phyloP scores from a whole-genome alignment of 2,329 filamentous ascomycete species.

The Cadophora luteo-olivacea region DNA sequence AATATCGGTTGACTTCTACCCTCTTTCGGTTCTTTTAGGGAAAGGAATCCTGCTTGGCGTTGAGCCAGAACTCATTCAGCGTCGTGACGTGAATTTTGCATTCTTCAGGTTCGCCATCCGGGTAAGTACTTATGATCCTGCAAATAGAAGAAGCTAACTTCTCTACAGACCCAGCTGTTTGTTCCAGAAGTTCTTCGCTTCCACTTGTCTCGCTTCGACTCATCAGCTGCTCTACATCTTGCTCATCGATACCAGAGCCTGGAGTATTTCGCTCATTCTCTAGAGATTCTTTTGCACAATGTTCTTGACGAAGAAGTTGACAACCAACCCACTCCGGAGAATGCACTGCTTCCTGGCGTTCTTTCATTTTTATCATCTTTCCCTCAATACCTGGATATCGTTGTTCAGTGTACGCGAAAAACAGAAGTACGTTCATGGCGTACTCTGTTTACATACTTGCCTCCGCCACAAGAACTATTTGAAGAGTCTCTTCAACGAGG shows the following conservation, averaged over 20 bases:
- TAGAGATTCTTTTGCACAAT: slow-evolving; percentile 91
- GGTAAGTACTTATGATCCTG: slow-evolving; percentile 57
- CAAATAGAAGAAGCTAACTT: slow-evolving; percentile 25
- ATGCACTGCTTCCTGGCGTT: slow-evolving; percentile 68
- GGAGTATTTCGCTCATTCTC: slow-evolving; percentile 89
- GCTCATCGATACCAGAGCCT: slow-evolving; percentile 86
- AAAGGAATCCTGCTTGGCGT: slow-evolving; percentile 92
- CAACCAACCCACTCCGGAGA: slow-evolving; percentile 65
- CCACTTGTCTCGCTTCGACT: slow-evolving; percentile 77
- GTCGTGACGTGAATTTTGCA: slow-evolving; percentile 89
- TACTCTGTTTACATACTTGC: slow-evolving; percentile 89
- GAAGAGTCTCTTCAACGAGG: slow-evolving; percentile 88
- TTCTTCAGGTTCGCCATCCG: slow-evolving; percentile 88
- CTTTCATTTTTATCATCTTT: slow-evolving; percentile 73
- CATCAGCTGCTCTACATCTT: slow-evolving; percentile 80
- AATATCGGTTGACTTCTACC: slow-evolving; percentile 93
- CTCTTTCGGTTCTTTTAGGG: slow-evolving; percentile 82
- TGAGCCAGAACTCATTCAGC: slow-evolving; percentile 91
- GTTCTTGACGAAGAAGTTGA: slow-evolving; percentile 96
- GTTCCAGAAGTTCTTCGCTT: slow-evolving; percentile 86
- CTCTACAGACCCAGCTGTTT: slow-evolving; percentile 83
- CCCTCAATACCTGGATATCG: slow-evolving; percentile 88
- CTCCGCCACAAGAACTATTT: slow-evolving; percentile 89
- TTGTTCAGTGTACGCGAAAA: slow-evolving; percentile 96
- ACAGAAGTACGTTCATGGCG: slow-evolving; percentile 95